Evolutionary conservation across 164 flowering plant genomes (phyloP).

Genomic region (Pachysandra terminalis): DNA sequence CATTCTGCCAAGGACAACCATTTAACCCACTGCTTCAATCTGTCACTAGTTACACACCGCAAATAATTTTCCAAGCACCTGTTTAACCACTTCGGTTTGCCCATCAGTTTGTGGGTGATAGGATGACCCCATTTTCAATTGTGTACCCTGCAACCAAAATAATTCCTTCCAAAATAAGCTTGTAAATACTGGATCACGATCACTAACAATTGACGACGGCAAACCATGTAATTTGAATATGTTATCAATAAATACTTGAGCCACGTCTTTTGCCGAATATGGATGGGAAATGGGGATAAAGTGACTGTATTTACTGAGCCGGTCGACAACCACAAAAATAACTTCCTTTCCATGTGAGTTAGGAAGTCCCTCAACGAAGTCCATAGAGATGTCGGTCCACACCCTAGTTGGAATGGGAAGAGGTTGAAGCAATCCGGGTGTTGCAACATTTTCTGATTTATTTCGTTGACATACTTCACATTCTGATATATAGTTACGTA

Average conservation of each 20-base stretch:
- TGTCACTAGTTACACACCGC: neutral
- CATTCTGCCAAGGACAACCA: constrained; percentile 12
- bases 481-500: too few relatives aligned
- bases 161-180: constrained; percentile 6
- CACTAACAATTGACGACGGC: constrained; percentile 1
- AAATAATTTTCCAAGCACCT: neutral
- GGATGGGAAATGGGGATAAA: constrained; percentile 1
- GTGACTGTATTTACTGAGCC: constrained; percentile 2
- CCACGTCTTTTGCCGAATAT: neutral
- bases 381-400: constrained; percentile 9
- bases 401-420: neutral
- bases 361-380: constrained; percentile 6
- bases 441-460: neutral
- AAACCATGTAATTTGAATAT: neutral
- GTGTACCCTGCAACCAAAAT: neutral
- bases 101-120: constrained; percentile 14
- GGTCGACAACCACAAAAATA: constrained; percentile 6
- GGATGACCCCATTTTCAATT: neutral
- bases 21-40: neutral
- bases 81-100: constrained; percentile 5
- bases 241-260: neutral
- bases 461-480: too few relatives aligned
- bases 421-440: neutral
- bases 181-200: neutral
- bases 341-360: neutral